Base-by-base conservation (phyloP, 2,329 filamentous ascomycete genomes). In the Colletotrichum brevisporum region DNA sequence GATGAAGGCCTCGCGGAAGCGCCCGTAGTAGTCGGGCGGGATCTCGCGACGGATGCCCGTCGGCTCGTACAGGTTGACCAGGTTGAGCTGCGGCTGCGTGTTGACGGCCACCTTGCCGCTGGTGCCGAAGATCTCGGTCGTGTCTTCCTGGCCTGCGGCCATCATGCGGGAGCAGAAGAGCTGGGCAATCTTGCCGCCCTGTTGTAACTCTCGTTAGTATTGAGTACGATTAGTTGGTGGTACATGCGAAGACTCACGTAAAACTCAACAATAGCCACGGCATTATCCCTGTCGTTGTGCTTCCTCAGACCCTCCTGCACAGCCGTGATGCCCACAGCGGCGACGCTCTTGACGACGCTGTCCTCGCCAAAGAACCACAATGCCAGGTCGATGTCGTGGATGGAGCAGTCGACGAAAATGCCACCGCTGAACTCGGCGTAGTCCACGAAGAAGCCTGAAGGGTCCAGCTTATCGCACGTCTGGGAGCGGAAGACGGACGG, bases 351-450 rank as follows among this genome's bases (percentile, higher is more conserved):
- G 61, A 77, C 74, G 5, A 77, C 72, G 2, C 72, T 74, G 59
- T 79, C 75, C 43, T 78, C 74, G 50, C 75, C 76, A 45, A 79
- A 76, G 72, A 77, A 79, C 78, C 78, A 79, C 36, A 79, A 69
- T 0, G 78, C 74, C 36, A 79, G 74, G 58, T 79, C 77, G 8
- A 92, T 92, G 73, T 92, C 90, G 81, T 92, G 90, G 74, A 92
- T 89, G 57, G 88, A 89, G 80, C 88, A 91, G 81, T 92, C 91
- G 66, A 92, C 90, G 73, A 92, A 92, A 76, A 92, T 91, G 16
- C 90, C 90, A 27, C 91, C 90, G 2, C 83, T 87, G 79, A 87
- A 90, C 73, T 89, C 82, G 16, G 90, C 89, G 78, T 92, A 92
- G 21, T 85, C 82, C 56, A 92, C 89, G 76, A 92, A 92, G 83